These are phyloP conservation scores for Aspergillus fumigatus DNA, from an alignment of 2,329 filamentous ascomycete genomes.

Conservation along the genomic window DNA sequence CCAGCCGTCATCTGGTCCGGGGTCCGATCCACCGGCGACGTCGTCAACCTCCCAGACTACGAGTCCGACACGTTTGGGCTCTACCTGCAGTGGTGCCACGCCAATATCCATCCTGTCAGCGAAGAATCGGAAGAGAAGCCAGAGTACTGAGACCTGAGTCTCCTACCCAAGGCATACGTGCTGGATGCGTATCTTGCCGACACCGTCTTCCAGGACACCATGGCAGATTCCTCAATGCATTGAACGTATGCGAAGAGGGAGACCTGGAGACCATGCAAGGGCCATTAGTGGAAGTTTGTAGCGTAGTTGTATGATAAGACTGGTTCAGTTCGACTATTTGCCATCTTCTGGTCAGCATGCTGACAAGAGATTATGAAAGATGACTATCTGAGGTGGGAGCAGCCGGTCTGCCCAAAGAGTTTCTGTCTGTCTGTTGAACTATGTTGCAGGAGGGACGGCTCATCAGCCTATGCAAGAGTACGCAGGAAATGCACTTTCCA, in stretches of 20 bases:
- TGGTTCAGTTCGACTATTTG: not conserved
- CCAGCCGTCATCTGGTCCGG: not conserved
- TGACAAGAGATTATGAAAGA: not conserved
- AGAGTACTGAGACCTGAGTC: not conserved
- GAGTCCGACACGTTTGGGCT: not conserved
- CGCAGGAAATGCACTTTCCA: not conserved
- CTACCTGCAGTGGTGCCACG: not conserved
- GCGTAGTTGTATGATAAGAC: not conserved
- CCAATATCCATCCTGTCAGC: not conserved
- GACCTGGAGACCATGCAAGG: not conserved
- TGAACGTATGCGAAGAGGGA: not conserved
- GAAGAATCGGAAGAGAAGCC: not conserved
- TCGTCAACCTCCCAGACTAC: not conserved
- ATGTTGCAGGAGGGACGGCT: not conserved
- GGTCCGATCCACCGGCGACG: not conserved
- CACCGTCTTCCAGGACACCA: not conserved
- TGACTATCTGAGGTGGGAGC: not conserved
- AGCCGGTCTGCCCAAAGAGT: not conserved
- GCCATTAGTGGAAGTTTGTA: not conserved
- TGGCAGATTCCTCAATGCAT: not conserved
- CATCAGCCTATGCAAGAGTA: not conserved
- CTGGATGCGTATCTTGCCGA: not conserved
- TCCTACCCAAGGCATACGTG: not conserved
- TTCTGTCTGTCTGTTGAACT: not conserved
- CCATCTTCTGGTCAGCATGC: not conserved